Percentiles rank a stretch among this genome's conserved stretches.
phyloP scores from a whole-genome alignment of 2,329 filamentous ascomycete species.

The Zalaria obscura region DNA sequence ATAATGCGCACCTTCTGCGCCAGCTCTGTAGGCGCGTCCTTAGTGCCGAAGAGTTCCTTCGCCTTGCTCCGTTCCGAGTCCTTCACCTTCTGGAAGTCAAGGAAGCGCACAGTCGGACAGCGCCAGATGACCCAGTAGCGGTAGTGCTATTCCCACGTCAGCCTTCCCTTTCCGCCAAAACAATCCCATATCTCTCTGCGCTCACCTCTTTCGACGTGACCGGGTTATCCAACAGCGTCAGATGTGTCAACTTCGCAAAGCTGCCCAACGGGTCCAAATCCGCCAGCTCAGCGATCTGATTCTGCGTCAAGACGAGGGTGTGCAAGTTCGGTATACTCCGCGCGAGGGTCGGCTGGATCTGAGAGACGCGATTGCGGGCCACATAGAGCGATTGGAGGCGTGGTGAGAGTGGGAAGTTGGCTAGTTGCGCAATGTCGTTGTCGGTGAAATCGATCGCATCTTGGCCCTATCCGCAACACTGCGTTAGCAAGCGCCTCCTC shows the following conservation, averaged over 20 bases:
- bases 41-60: conserved; percentile 61
- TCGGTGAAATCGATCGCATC: conserved; percentile 97
- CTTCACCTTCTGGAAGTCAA: conserved; percentile 88
- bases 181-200: conserved; percentile 5
- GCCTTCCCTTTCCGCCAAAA: conserved; percentile 5
- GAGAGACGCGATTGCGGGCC: conserved; percentile 73
- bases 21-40: conserved; percentile 62
- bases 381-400: conserved; percentile 78
- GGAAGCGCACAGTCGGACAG: conserved; percentile 70
- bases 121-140: conserved; percentile 84
- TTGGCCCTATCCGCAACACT: conserved; percentile 49
- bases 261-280: conserved; percentile 69
- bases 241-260: conserved; percentile 59
- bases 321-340: conserved; percentile 68
- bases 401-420: conserved; percentile 85
- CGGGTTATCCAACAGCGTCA: conserved; percentile 76
- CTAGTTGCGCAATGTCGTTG: conserved; percentile 82
- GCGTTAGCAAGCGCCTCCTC: no score
- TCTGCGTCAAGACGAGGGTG: conserved; percentile 70
- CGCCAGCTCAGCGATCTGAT: conserved; percentile 69
- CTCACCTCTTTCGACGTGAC: conserved; percentile 83
- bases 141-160: conserved; percentile 51
- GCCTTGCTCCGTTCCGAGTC: conserved; percentile 67
- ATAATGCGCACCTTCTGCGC: conserved; percentile 47
- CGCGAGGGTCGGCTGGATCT: conserved; percentile 62